Conservation (phyloP, 2,329 filamentous ascomycete species). For the Podosphaera fusca region DNA sequence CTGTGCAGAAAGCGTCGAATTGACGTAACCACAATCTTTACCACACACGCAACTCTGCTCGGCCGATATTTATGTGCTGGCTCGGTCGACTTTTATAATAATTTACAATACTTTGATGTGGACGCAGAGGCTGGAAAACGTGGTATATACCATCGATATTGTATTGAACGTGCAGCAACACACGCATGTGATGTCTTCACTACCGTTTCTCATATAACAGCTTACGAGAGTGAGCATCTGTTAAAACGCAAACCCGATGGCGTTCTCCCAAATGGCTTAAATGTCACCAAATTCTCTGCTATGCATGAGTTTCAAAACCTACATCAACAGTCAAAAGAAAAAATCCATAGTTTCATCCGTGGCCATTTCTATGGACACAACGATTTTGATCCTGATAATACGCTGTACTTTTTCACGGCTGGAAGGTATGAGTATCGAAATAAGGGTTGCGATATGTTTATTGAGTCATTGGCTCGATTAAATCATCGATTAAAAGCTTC, state of each 20-base stretch:
- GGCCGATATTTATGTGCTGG: conserved; percentile 92
- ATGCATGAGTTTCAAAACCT: conserved; percentile 98
- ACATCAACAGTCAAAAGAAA: conserved; percentile 88
- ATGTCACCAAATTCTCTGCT: conserved; percentile 94
- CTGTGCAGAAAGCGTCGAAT: conserved; percentile 84
- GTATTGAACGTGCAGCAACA: conserved; percentile 82
- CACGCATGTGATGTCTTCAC: conserved; percentile 94
- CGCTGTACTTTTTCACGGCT: conserved; percentile 90
- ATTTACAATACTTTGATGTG: conserved; percentile 88
- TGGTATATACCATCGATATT: conserved; percentile 95
- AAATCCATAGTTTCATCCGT: conserved; percentile 93
- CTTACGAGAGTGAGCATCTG: conserved; percentile 91
- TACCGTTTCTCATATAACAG: conserved; percentile 94
- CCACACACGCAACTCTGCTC: conserved; percentile 85
- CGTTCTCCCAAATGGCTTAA: conserved; percentile 85
- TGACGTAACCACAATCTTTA: conserved; percentile 95
- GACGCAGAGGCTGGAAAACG: conserved; percentile 93
- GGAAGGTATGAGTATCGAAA: conserved; percentile 96
- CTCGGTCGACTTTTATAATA: conserved; percentile 98
- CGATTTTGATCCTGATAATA: conserved; percentile 91
- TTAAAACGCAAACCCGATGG: conserved; percentile 95
- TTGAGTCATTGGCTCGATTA: conserved; percentile 79
- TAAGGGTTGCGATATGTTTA: conserved; percentile 99
- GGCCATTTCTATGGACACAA: conserved; percentile 98
- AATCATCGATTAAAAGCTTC: conserved; percentile 76